Conservation (phyloP, 176 grass and related monocot species). For the Hordeum marinum region DNA sequence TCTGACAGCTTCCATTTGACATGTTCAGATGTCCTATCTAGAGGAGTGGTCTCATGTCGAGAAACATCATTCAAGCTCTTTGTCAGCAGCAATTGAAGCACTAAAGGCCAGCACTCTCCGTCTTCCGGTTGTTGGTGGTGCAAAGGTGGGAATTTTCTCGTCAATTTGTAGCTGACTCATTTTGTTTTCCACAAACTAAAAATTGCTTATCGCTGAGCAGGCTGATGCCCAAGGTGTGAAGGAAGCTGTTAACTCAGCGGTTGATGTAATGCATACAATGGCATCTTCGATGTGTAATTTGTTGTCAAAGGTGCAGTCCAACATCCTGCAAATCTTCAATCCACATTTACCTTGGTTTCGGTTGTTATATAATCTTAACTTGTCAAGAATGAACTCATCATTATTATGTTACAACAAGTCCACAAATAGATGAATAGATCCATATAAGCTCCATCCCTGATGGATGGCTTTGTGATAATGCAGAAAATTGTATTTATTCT, state of each 20-base stretch:
- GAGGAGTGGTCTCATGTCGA: conserved; percentile 85
- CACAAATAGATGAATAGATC: background rate
- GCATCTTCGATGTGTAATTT: conserved; percentile 71
- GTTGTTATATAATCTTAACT: conserved; percentile 1
- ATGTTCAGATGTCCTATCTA: conserved; percentile 62
- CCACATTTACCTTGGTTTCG: background rate
- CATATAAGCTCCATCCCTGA: conserved; percentile 8
- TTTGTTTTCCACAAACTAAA: conserved; percentile 22
- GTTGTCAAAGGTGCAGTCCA: conserved; percentile 62
- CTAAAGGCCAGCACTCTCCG: conserved; percentile 94
- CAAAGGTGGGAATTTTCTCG: conserved; percentile 61
- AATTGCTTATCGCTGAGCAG: conserved; percentile 46
- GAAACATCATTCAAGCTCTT: conserved; percentile 78
- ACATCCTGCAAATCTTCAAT: conserved; percentile 2
- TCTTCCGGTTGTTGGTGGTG: conserved; percentile 86
- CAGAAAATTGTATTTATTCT: background rate
- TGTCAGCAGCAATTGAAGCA: conserved; percentile 76
- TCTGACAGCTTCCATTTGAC: conserved; percentile 34
- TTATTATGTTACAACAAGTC: background rate
- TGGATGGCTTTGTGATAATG: background rate
- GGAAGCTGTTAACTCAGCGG: conserved; percentile 70
- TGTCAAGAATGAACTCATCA: background rate
- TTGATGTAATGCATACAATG: conserved; percentile 82
- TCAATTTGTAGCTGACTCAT: background rate
- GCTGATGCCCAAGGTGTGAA: conserved; percentile 71